Conservation (phyloP, 2,329 filamentous ascomycete species). For the Scedosporium aurantiacum region DNA sequence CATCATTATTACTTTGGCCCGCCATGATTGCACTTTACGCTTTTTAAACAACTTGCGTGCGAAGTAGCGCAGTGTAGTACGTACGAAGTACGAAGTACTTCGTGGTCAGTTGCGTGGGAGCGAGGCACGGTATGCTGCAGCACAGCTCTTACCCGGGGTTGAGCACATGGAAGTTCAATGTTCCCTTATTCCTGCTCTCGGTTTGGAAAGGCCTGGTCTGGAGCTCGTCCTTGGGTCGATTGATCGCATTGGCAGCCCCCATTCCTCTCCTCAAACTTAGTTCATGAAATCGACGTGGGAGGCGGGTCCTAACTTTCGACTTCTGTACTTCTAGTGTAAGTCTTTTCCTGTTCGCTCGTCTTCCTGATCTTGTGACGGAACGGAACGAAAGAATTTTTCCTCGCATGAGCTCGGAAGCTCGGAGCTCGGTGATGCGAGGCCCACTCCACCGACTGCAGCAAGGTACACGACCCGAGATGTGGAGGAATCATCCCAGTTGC, state of each 20-base stretch:
- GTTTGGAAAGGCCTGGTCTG: not conserved
- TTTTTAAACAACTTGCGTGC: not conserved
- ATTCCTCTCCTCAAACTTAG: not conserved
- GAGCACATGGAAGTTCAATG: too few relatives aligned
- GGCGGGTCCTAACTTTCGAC: not conserved
- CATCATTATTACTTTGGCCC: not conserved
- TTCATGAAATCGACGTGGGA: not conserved
- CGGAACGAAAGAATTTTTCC: not conserved
- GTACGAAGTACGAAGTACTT: too few relatives aligned
- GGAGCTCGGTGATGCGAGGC: slow-evolving; percentile 4
- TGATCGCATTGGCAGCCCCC: not conserved
- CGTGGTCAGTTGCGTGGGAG: not conserved
- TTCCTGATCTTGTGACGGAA: not conserved
- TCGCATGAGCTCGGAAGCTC: slow-evolving; percentile 3
- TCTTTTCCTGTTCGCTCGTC: not conserved
- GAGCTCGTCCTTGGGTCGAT: not conserved
- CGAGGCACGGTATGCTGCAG: not conserved
- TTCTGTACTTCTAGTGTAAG: too few relatives aligned
- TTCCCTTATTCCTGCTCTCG: not conserved
- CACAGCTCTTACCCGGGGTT: too few relatives aligned
- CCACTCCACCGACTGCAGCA: not conserved
- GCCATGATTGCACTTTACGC: not conserved
- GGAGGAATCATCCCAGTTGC: too few relatives aligned
- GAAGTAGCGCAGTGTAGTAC: not conserved
- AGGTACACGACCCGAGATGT: too few relatives aligned